phyloP scores from a whole-genome alignment of 352 stramenopile species.

The Peronospora tabacina region DNA sequence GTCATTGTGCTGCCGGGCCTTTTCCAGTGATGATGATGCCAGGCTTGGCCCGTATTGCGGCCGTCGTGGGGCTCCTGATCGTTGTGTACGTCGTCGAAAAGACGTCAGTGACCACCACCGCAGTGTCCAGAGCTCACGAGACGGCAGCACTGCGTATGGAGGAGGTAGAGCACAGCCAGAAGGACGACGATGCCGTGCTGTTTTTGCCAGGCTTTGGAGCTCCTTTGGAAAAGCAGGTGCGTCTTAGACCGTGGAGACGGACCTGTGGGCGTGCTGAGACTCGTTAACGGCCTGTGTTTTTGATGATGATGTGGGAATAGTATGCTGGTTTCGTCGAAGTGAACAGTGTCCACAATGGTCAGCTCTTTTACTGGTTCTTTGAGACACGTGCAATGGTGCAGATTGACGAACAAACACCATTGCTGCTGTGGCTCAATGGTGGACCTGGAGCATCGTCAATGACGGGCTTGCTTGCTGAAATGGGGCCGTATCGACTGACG shows the following conservation, averaged over 20 bases:
- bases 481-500: conserved; percentile 68
- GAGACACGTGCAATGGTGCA: conserved; percentile 44
- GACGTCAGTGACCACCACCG: conserved; percentile 9
- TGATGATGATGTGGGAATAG: conserved; percentile 36
- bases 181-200: conserved; percentile 34
- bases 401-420: conserved; percentile 41
- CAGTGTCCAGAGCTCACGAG: conserved; percentile 4
- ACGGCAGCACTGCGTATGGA: neutral
- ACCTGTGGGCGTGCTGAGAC: conserved; percentile 21
- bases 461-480: conserved; percentile 68
- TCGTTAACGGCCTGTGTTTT: conserved; percentile 18
- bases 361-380: conserved; percentile 86
- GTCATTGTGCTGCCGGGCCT: neutral
- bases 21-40: conserved; percentile 9
- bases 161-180: conserved; percentile 7
- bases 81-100: conserved; percentile 24
- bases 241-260: conserved; percentile 9
- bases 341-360: conserved; percentile 44
- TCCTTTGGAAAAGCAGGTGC: conserved; percentile 57
- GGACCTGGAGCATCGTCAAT: conserved; percentile 74
- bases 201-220: conserved; percentile 65
- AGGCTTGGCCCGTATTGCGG: conserved; percentile 21
- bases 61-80: conserved; percentile 21
- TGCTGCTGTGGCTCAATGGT: conserved; percentile 79
- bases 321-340: conserved; percentile 64